Percentiles rank a stretch among this genome's conserved stretches.
Conservation (phyloP, 352 stramenopile genomes). For the Phytophthora pinifolia region DNA sequence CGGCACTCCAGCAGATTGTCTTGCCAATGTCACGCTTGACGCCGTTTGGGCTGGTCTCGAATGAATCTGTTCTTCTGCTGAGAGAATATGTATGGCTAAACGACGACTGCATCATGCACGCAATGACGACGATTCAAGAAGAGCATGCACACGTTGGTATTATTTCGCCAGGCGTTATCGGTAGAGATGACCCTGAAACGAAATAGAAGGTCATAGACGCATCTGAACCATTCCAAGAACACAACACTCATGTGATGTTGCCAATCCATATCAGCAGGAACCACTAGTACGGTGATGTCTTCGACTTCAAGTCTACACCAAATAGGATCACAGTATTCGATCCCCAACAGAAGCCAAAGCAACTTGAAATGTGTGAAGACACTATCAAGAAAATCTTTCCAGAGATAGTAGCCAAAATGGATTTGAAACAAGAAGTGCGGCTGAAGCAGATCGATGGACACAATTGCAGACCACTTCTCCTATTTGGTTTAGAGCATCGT, state of each 20-base stretch:
- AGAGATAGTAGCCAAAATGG: not conserved
- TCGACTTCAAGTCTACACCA: not conserved
- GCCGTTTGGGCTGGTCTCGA: not conserved
- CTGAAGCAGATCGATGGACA: not conserved
- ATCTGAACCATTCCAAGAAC: not conserved
- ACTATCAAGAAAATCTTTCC: not conserved
- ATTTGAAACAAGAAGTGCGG: not conserved
- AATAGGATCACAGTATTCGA: not conserved
- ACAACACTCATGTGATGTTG: not conserved
- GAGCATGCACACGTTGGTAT: not conserved
- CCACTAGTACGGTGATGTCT: not conserved
- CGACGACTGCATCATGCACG: not conserved
- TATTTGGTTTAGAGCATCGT: not conserved
- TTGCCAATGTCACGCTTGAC: not conserved
- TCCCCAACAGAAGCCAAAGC: constrained; percentile 1
- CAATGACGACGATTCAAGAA: not conserved
- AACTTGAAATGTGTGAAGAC: too few species aligned
- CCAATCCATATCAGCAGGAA: not conserved
- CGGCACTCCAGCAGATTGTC: not conserved
- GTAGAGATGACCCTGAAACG: not conserved
- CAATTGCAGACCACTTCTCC: not conserved
- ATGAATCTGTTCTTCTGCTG: not conserved
- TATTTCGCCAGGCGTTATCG: too few species aligned
- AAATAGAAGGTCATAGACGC: not conserved
- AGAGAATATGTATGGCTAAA: not conserved